Conservation (phyloP, 495 filamentous ascomycete genomes). For the Lasiosphaeria miniovina region DNA sequence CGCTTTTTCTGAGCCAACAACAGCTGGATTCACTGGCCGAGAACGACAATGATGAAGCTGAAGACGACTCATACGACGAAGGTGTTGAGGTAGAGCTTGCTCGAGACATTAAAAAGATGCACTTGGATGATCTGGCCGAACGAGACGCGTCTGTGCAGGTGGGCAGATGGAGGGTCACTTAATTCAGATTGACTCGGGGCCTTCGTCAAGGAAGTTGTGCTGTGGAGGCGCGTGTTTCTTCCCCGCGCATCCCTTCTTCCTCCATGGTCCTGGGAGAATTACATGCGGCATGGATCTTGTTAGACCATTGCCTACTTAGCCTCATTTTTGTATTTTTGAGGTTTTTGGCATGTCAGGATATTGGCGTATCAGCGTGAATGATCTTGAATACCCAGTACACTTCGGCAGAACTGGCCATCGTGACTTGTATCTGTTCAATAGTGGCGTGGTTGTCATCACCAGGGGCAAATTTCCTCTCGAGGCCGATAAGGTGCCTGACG, state of each 20-base stretch:
- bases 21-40: not conserved
- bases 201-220: no score
- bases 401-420: no score
- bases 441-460: no score
- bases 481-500: no score
- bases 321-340: no score
- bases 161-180: slow-evolving; percentile 16
- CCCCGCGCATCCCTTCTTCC: not conserved
- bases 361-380: no score
- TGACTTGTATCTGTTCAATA: no score
- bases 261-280: not conserved
- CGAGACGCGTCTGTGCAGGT: slow-evolving; percentile 6
- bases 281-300: no score
- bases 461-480: no score
- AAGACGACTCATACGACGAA: slow-evolving; percentile 23
- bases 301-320: no score
- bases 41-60: slow-evolving; percentile 8
- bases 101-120: slow-evolving; percentile 17
- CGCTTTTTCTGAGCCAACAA: not conserved
- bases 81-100: slow-evolving; percentile 24
- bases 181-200: not conserved
- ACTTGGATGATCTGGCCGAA: slow-evolving; percentile 11
- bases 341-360: no score
- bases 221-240: not conserved
- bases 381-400: no score